phyloP scores from a whole-genome alignment of 108 stramenopile species.

The Heterococcus sp. region DNA sequence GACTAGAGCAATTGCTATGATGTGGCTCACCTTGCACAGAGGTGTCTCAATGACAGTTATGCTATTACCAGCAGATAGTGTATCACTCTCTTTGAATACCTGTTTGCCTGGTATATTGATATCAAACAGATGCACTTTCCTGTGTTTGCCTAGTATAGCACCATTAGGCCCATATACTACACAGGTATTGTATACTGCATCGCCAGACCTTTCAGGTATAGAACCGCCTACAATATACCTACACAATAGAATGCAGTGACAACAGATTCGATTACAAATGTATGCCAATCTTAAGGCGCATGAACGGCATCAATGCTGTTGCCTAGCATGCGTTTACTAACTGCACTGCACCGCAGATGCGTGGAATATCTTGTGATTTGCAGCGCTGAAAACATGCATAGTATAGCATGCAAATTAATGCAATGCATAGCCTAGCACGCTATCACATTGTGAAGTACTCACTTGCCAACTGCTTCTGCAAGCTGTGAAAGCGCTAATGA shows the following conservation, averaged over 20 bases:
- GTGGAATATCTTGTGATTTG: not conserved
- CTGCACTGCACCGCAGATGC: not conserved
- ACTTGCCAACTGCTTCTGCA: constrained; percentile 20
- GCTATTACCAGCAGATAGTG: constrained; percentile 54
- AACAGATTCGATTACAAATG: not conserved
- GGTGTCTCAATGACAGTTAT: constrained; percentile 54
- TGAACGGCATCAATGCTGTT: constrained; percentile 4
- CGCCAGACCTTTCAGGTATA: constrained; percentile 74
- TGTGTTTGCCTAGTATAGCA: constrained; percentile 45
- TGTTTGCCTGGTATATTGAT: constrained; percentile 96
- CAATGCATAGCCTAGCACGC: not conserved
- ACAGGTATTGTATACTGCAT: constrained; percentile 86
- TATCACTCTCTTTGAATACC: constrained; percentile 66
- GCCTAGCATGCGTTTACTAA: not conserved
- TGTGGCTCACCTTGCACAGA: constrained; percentile 64
- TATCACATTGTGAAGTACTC: constrained; percentile 47
- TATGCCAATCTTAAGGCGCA: not conserved
- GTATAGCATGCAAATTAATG: not conserved
- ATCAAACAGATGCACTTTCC: constrained; percentile 96
- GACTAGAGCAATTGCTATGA: too few species aligned
- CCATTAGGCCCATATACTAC: constrained; percentile 46
- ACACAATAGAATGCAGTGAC: constrained; percentile 56
- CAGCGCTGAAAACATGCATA: not conserved
- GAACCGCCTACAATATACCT: constrained; percentile 83
- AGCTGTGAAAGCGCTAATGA: constrained; percentile 31